Base-by-base conservation (phyloP, 345 rosid genomes). In the Citrus glauca region DNA sequence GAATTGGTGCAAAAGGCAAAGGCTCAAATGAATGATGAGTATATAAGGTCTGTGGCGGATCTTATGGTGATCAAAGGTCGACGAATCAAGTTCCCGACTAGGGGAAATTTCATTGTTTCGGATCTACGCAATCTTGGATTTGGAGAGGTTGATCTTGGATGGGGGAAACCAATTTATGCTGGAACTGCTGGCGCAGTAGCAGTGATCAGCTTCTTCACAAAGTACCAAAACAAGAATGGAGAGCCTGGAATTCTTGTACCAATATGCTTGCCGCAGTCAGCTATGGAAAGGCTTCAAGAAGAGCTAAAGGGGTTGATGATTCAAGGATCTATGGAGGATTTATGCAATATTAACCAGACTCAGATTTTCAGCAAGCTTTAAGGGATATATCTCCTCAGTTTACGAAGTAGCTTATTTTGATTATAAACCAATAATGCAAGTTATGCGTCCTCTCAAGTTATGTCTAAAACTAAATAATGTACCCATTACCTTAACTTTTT, bases 81-180 rank as follows among this genome's bases (percentile, higher is more conserved):
- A 28, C 77, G 78, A 37, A 76, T 78, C 11, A 42, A 1, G 7
- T 69, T 27, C 37, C 24, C 64, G 6, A 68, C 33, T 14, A 25
- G 25, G 24, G 59, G 74, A 40, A 48, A 53, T 7, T 74, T 69
- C n/a, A 0, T 77, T 0, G 72, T 83, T 3, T 68, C 86, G 10
- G 24, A 37, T 66, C 0, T 24, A 35, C 62, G 56, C 0, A 45
- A 28, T 9, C 13, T 17, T 7, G 81, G 73, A 6, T 20, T 70
- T 4, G 66, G 11, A n/a, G 84, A 60, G 40, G 63, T 78, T 17
- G 82, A 84, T 28, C 71, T 84, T 8, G 84, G 84, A 3, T 80
- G 86, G 84, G 86, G 86, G 1, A 74, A 60, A 27, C 77, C 80
- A 1, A 33, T 57, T 2, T 78, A 66, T n/a, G 80, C 64, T 5